Conservation (phyloP, 179 eudicot species). For the Spinacia oleracea region DNA sequence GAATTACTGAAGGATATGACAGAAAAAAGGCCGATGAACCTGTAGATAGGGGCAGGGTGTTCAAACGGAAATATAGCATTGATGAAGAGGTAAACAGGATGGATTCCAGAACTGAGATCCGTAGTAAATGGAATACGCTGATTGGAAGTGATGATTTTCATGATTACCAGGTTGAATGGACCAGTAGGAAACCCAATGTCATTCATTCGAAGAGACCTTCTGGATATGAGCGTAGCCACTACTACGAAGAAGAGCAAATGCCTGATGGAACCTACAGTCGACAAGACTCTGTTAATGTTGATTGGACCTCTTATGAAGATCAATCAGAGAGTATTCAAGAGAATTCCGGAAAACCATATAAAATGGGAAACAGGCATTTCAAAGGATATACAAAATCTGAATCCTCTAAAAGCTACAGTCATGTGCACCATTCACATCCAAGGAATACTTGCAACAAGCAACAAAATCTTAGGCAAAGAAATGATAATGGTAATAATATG, state of each 20-base stretch:
- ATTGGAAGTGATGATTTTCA: constrained; percentile 19
- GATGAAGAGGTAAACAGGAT: constrained; percentile 33
- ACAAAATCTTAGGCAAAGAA: constrained; percentile 37
- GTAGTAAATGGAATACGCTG: constrained; percentile 26
- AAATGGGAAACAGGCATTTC: constrained; percentile 32
- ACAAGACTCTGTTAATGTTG: constrained; percentile 27
- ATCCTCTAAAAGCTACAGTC: constrained; percentile 25
- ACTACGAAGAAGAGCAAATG: constrained; percentile 28
- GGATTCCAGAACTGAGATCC: constrained; percentile 23
- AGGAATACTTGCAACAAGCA: constrained; percentile 33
- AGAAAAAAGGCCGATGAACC: constrained; percentile 25
- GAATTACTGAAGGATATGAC: constrained; percentile 19
- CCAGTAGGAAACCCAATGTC: constrained; percentile 27
- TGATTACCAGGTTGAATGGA: constrained; percentile 31
- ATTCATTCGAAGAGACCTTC: constrained; percentile 22
- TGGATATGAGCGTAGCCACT: constrained; percentile 25
- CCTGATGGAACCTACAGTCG: constrained; percentile 24
- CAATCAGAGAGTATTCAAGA: constrained; percentile 26
- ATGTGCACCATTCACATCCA: constrained; percentile 25
- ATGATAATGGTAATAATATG: constrained; percentile 25
- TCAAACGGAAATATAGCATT: constrained; percentile 33
- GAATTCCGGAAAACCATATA: constrained; percentile 23
- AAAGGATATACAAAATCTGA: constrained; percentile 36
- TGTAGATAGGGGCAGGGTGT: constrained; percentile 27
- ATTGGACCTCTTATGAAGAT: constrained; percentile 28